Conservation (phyloP, 2,329 filamentous ascomycete genomes). For the Teratosphaeria pseudoeucalypti region DNA sequence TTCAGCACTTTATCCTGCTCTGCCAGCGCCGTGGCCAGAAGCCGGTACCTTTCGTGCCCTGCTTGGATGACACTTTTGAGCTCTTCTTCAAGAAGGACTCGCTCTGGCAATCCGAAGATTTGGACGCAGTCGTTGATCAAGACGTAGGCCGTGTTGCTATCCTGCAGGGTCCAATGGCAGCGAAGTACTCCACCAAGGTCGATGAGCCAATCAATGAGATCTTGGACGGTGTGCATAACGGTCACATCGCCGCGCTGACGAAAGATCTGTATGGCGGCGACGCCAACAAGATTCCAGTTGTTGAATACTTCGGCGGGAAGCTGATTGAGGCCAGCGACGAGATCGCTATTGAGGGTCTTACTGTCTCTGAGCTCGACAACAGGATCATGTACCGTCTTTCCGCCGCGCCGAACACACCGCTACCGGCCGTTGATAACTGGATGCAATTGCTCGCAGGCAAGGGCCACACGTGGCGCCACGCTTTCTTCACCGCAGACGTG, state of each 20-base stretch:
- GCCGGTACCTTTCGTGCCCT: conserved; percentile 89
- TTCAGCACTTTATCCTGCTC: conserved; percentile 89
- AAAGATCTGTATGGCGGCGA: conserved; percentile 70
- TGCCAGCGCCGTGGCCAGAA: conserved; percentile 90
- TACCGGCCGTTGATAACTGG: conserved; percentile 78
- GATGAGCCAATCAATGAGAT: conserved; percentile 96
- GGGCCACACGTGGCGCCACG: conserved; percentile 85
- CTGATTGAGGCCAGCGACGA: conserved; percentile 62
- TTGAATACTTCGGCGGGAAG: conserved; percentile 94
- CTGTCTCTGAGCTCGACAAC: conserved; percentile 64
- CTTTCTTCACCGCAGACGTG: conserved; percentile 85
- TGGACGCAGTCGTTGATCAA: conserved; percentile 89
- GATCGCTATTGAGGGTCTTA: conserved; percentile 74
- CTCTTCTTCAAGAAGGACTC: conserved; percentile 99
- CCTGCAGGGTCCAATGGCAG: conserved; percentile 86
- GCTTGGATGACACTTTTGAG: conserved; percentile 94
- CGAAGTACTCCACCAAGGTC: conserved; percentile 75
- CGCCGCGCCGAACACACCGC: conserved; percentile 56
- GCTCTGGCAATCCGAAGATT: conserved; percentile 95
- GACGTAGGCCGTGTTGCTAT: conserved; percentile 96
- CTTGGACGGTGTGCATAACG: conserved; percentile 77
- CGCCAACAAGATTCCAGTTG: conserved; percentile 62
- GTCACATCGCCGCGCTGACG: conserved; percentile 72
- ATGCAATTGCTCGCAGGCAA: conserved; percentile 76
- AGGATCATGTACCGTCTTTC: conserved; percentile 82